Evolutionary conservation across 1,139 yeast genomes (phyloP).

Genomic region (Arxiozyma bovina): DNA sequence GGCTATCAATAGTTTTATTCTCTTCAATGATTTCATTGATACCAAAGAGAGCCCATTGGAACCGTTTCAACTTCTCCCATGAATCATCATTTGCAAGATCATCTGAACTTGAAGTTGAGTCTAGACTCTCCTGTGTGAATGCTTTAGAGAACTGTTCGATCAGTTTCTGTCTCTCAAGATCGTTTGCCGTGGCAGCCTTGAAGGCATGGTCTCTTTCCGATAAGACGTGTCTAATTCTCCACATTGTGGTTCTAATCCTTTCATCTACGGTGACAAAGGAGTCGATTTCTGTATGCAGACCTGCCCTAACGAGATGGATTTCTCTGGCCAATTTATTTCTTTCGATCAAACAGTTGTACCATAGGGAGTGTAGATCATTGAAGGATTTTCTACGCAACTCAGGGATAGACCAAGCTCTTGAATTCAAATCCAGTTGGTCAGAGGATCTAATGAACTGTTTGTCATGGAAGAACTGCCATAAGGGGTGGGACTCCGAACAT

Average conservation of each 20-base stretch:
- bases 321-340: conserved; percentile 76
- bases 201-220: conserved; percentile 76
- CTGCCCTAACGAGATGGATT: conserved; percentile 36
- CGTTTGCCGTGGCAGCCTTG: conserved; percentile 48
- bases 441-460: conserved; percentile 50
- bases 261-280: conserved; percentile 36
- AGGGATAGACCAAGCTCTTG: conserved; percentile 80
- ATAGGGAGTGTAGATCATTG: conserved; percentile 81
- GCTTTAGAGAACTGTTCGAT: conserved; percentile 48
- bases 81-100: conserved; percentile 33
- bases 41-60: conserved; percentile 76
- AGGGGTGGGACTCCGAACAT: conserved; percentile 80
- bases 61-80: conserved; percentile 63
- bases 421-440: conserved; percentile 49
- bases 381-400: conserved; percentile 87
- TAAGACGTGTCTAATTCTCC: conserved; percentile 76
- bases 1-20: conserved; percentile 43
- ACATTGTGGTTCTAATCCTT: conserved; percentile 49
- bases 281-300: conserved; percentile 33
- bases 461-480: conserved; percentile 85
- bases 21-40: conserved; percentile 47
- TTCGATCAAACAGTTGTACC: conserved; percentile 83
- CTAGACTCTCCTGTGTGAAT: conserved; percentile 43
- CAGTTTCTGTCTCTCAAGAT: conserved; percentile 39
- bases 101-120: conserved; percentile 29